Evolutionary conservation across 148 eudicot species (phyloP), one percentile per base, ranked within the genome.

Genomic region (Polygonum aviculare): DNA sequence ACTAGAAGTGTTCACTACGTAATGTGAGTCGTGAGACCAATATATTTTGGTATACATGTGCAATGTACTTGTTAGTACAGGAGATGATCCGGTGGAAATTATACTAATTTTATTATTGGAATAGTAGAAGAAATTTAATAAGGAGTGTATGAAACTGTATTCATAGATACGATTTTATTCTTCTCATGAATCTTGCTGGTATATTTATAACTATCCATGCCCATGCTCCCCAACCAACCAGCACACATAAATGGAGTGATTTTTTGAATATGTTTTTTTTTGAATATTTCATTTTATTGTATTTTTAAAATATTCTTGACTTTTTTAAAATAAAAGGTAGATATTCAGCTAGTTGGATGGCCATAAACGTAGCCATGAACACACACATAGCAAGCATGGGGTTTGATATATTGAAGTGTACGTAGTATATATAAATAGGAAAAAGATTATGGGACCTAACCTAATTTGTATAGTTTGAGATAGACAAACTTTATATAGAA

Each of bases 151-250:
- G 63, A 57, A 57, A n/a, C 31, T 36, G 14, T 5, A 14, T 36
- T 1, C 15, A 6, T 4, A 67, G 72, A 67, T 60, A 60, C 36
- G 38, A 60, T 67, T 67, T 35, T 67, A 67, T 67, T 67, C 72
- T 36, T 67, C 72, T 67, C 44, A 67, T 67, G 72, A 36, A 36
- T 67, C 72, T 67, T 67, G 72, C 44, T 67, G 72, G 15, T 15
- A 38, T 67, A 67, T 67, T 67, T 67, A 67, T 67, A 35, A 44
- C 36, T 67, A 38, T 67, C 45, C 12, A 67, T 6, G 72, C 45
- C 72, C 44, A 67, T 67, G 72, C 72, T 67, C 72, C 72, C 45
- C 72, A 36, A 67, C 72, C 21, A 67, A 7, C 72, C 40, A 67
- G 15, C 72, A 67, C 2, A 67, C 72, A 67, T 67, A 67, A 67